Base-by-base conservation (phyloP, 371 early-diverging fungal genomes). In the Syncephalis fuscata region DNA sequence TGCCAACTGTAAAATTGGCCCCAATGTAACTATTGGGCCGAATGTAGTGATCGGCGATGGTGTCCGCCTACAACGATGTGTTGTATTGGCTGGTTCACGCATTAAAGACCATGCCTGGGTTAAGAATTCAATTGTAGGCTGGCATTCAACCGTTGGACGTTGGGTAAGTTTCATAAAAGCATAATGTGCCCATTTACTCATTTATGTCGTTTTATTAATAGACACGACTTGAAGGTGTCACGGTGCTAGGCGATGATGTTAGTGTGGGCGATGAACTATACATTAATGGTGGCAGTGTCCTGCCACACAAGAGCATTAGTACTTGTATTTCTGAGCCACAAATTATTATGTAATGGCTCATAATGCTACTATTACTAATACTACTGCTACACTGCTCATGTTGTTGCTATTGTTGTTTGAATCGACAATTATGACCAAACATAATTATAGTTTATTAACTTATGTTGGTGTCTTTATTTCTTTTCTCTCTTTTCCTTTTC, bases 181-280 rank as follows among this genome's bases (percentile, higher is more conserved):
- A 11, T 11, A 5, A 45, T 24, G 45, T 5, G 16, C 20, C 17
- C 16, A 23, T 45, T n/a, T 20, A 19, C 16, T 24, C n/a, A 45
- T 46, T 14, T 20, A 46, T 20, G 15, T 42, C 7, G 4, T 7
- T 32, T 7, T 32, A 16, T 37, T 16, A 22, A 42, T 47, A 66
- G 68, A 72, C 89, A 11, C 79, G 94, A 25, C 64, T 92, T 52
- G 95, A 94, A 61, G 90, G 90, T 15, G 83, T 80, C 26, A 81
- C 89, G 3, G 95, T 94, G 10, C 65, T 92, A 53, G 95, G 95
- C 41, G 94, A 94, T 49, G 93, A 94, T 64, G 95, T 94, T 21
- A 82, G 82, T 36, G 74, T 94, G 43, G 69, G 70, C 46, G 93
- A 94, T 62, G 94, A 87, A 60, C 66, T 94, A 39, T 94, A 86